phyloP scores from a whole-genome alignment of 2,329 filamentous ascomycete genomes.

The Mariannaea sp. region DNA sequence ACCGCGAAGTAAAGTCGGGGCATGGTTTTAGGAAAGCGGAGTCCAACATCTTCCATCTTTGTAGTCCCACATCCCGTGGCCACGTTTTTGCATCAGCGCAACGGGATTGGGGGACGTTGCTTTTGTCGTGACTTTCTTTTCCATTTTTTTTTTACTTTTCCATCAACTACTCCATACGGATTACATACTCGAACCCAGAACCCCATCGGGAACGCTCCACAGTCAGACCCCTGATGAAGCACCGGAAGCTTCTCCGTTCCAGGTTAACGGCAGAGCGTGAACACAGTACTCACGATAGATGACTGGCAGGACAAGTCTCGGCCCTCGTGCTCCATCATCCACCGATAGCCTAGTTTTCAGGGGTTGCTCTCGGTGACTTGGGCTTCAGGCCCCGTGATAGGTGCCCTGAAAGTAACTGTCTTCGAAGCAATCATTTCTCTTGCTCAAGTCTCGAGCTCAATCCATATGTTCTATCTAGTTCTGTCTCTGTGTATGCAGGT shows the following conservation, averaged over 20 bases:
- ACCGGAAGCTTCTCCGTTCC: slow-evolving; percentile 1
- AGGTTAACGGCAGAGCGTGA: background rate
- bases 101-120: slow-evolving; percentile 13
- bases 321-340: background rate
- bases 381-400: background rate
- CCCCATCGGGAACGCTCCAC: slow-evolving; percentile 1
- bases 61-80: slow-evolving; percentile 23
- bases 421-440: background rate
- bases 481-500: too few relatives aligned
- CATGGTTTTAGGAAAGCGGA: too few relatives aligned
- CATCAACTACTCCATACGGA: slow-evolving; percentile 3
- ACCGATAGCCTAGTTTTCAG: background rate
- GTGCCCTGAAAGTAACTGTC: background rate
- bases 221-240: slow-evolving; percentile 1
- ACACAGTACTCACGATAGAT: background rate
- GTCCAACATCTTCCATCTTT: background rate
- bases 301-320: background rate
- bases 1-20: too few relatives aligned
- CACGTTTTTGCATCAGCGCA: slow-evolving; percentile 19
- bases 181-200: slow-evolving; percentile 2
- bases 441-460: background rate
- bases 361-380: slow-evolving; percentile 6
- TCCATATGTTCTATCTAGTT: background rate
- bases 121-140: background rate
- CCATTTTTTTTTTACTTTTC: background rate